A percentile compares a stretch with the other conserved stretches of the same genome.
Conservation (phyloP, 495 filamentous ascomycete genomes). For the Podospora sp. region DNA sequence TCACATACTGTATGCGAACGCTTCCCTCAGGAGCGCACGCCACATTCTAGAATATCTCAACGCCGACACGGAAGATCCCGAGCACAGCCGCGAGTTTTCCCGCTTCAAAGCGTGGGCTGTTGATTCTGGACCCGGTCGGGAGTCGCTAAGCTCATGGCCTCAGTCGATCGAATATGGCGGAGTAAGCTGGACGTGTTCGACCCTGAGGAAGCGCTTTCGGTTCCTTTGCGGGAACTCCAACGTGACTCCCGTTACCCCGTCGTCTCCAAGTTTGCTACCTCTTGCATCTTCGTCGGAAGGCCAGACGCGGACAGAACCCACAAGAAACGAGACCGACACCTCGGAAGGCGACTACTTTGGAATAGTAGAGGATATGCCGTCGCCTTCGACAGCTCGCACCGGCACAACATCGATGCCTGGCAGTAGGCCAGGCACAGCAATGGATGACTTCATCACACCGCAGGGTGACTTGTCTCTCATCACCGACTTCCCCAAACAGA, state of each 20-base stretch:
- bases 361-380: conserved; percentile 23
- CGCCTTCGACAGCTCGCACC: conserved; percentile 16
- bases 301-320: conserved; percentile 26
- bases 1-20: conserved; percentile 61
- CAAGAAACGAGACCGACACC: neutral
- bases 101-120: conserved; percentile 67
- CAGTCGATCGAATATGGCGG: conserved; percentile 58
- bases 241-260: conserved; percentile 30
- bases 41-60: conserved; percentile 54
- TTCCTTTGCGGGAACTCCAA: conserved; percentile 56
- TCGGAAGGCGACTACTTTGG: conserved; percentile 44
- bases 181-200: conserved; percentile 64
- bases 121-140: conserved; percentile 49
- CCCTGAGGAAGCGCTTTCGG: conserved; percentile 62
- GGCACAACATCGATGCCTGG: conserved; percentile 28
- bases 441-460: conserved; percentile 28
- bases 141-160: conserved; percentile 48
- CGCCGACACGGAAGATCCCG: conserved; percentile 42
- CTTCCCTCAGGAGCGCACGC: conserved; percentile 53
- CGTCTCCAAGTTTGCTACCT: conserved; percentile 39
- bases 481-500: conserved; percentile 26
- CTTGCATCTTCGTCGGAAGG: conserved; percentile 32
- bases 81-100: conserved; percentile 44
- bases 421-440: conserved; percentile 22
- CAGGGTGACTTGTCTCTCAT: conserved; percentile 34